These are phyloP conservation scores for Synchytrium microbalum DNA, from an alignment of 371 early-diverging fungal species.

Conservation along the genomic window DNA sequence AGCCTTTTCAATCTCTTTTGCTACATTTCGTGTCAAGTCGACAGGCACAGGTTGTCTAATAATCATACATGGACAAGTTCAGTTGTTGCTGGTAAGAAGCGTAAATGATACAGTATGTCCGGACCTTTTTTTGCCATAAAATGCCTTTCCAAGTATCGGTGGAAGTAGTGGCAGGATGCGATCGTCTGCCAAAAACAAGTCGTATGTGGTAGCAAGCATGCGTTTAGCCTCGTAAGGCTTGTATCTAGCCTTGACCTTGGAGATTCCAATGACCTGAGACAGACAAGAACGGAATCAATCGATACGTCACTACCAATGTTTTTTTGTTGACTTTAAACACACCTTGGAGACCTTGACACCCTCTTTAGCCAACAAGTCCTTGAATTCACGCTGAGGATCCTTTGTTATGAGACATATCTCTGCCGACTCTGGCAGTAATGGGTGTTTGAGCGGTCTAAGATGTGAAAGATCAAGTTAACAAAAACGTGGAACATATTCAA, in stretches of 20 bases:
- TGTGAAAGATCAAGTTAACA: background rate
- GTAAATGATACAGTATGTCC: constrained; percentile 8
- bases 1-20: constrained; percentile 62
- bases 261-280: constrained; percentile 64
- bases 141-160: constrained; percentile 72
- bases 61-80: background rate
- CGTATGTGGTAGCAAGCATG: constrained; percentile 60
- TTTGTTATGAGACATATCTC: constrained; percentile 78
- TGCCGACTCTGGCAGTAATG: constrained; percentile 40
- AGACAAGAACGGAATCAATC: constrained; percentile 11
- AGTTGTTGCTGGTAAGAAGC: background rate
- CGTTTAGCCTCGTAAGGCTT: constrained; percentile 70
- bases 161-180: constrained; percentile 66
- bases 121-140: constrained; percentile 81
- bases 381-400: constrained; percentile 68
- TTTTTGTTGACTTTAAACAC: constrained; percentile 32
- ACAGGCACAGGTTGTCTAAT: constrained; percentile 67
- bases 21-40: constrained; percentile 55
- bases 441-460: constrained; percentile 44
- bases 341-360: constrained; percentile 37
- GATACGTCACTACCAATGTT: background rate
- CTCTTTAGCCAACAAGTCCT: constrained; percentile 56
- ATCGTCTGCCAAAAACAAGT: constrained; percentile 81
- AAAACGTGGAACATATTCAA: background rate
- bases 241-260: constrained; percentile 67